Evolutionary conservation across 2,329 filamentous ascomycete genomes (phyloP), one percentile per base, ranked within the genome.

Genomic region (Ceratocystis alfenasii): DNA sequence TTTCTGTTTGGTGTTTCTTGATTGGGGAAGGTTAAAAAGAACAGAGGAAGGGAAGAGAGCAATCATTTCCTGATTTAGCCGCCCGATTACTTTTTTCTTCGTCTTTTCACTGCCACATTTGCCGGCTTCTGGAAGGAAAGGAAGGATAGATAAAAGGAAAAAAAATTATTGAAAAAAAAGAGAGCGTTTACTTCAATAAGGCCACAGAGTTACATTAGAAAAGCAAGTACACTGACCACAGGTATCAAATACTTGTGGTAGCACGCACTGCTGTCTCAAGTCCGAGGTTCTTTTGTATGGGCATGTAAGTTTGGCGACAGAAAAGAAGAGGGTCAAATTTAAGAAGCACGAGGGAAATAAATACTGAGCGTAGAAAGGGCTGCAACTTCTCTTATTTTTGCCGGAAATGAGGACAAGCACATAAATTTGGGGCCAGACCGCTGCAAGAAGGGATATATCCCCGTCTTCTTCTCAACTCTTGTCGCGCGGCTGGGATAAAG

Each of bases 381-480:
- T 10, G 48, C 22, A 53, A 28, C 48, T 53, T 53, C 48, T 53
- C 20, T 33, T 59, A 59, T 59, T 59, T 41, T 33, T 59, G 12
- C 53, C n/a, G 53, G 53, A 59, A 59, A 59, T 59, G 53, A 59
- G 53, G 53, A 8, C 28, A 17, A 17, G 53, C 28, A 17, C n/a
- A 22, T 8, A 8, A 7, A 2, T 12, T 59, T n/a, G 28, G 53
- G 53, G 53, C 28, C 28, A 59, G 53, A 59, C 28, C 53, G n/a
- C 53, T 59, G n/a, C 12, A 33, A 33, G 53, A 59, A 59, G 53
- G 53, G 53, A 59, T 59, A 7, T 59, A 59, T 59, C 53, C 53
- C 25, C 28, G 53, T 59, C 28, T 41, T 41, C 10, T 12, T 41
- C 1, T 41, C 1, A 2, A 17, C 28, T 8, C 25, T 17, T 59